Evolutionary conservation across 176 grass and related monocot genomes (phyloP), one percentile per base, ranked within the genome.

Genomic region (Calamus simplicifolius): DNA sequence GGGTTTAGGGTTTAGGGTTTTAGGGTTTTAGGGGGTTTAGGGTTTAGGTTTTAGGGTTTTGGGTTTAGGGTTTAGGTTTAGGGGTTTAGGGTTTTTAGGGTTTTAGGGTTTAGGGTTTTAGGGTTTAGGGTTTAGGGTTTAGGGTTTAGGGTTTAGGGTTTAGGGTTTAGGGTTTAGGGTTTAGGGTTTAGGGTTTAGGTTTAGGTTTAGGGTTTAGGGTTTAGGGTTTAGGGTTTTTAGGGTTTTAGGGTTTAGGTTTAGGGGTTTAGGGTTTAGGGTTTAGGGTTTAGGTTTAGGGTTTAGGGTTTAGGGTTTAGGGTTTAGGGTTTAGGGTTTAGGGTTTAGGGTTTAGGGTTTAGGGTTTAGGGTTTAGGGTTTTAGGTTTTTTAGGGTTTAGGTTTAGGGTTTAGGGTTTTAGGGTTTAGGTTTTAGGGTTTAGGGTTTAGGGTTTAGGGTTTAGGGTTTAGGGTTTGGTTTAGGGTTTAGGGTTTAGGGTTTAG

Each of bases 21-120:
- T n/a, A 62, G 59, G 59, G 59, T 62, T 48, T 62, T 19, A n/a
- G 59, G 59, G 59, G 59, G 28, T 62, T 62, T 27, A 28, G 48
- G 62, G 43, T 65, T 65, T 51, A 52, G 62, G 62, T n/a, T 65
- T 65, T 27, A 52, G 62, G 62, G 43, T 65, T 65, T 51, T 27
- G 62, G 62, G 43, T 65, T 65, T 62, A 48, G 30, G 31, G 59
- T 43, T 62, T 62, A 62, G 59, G 59, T 62, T 62, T 62, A 62
- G 59, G 28, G 28, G n/a, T n/a, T n/a, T n/a, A n/a, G n/a, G n/a
- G n/a, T n/a, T n/a, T n/a, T n/a, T n/a, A n/a, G n/a, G n/a, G n/a
- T n/a, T 62, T 62, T 48, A 62, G 59, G 59, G 59, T 62, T 62
- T 62, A 62, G 59, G 59, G 59, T 62, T 62, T 62, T n/a, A 62